A percentile compares a stretch with the other conserved stretches of the same genome.
phyloP scores from a whole-genome alignment of 306 rosid genomes.

The Erythrophleum fordii region DNA sequence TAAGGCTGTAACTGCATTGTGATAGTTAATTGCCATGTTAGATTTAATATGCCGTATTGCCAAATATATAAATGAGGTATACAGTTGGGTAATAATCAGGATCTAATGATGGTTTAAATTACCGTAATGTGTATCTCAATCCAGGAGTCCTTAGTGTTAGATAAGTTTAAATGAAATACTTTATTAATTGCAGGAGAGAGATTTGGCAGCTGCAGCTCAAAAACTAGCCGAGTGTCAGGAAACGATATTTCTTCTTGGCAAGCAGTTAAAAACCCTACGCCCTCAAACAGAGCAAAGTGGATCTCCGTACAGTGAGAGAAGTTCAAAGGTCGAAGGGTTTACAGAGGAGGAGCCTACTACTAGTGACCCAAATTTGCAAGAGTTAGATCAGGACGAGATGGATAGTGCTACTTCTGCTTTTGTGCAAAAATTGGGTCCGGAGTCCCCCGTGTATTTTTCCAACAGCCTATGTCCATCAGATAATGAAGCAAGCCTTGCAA shows the following conservation, averaged over 20 bases:
- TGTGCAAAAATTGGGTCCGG: conserved; percentile 56
- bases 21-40: conserved; percentile 6
- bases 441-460: conserved; percentile 62
- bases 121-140: conserved; percentile 3
- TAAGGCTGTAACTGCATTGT: conserved; percentile 40
- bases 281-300: conserved; percentile 74
- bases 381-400: conserved; percentile 55
- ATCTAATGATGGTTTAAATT: conserved; percentile 21
- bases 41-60: conserved; percentile 5
- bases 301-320: conserved; percentile 54
- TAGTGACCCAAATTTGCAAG: conserved; percentile 57
- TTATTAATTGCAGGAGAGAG: conserved; percentile 69
- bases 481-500: conserved; percentile 53
- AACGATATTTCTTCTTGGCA: conserved; percentile 95
- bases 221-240: conserved; percentile 99
- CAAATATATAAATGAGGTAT: conserved; percentile 5
- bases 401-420: conserved; percentile 57
- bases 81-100: background rate
- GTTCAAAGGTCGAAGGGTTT: conserved; percentile 55
- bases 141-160: background rate
- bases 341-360: conserved; percentile 58
- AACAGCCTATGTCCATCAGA: conserved; percentile 67
- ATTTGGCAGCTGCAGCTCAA: conserved; percentile 85
- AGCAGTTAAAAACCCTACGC: conserved; percentile 76
- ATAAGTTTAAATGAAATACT: conserved; percentile 16